Conservation (phyloP, 2,329 filamentous ascomycete genomes). For the Talaromyces sp. region DNA sequence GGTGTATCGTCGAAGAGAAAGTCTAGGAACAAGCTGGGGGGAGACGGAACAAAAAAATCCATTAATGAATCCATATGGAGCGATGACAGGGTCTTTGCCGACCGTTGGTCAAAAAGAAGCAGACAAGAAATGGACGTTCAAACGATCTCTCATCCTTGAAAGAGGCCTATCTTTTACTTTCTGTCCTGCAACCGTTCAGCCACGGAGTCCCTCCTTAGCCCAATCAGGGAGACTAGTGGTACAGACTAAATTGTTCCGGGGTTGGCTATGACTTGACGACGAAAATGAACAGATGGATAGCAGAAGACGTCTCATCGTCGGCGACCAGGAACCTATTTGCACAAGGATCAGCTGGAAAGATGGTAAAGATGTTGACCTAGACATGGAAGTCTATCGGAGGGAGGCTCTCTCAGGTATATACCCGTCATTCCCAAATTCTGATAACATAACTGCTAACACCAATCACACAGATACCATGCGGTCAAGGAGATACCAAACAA, state of each 20-base stretch:
- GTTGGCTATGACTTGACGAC: no score
- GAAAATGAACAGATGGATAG: slow-evolving; percentile 49
- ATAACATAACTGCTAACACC: not conserved
- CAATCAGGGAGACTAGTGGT: not conserved
- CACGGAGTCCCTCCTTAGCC: not conserved
- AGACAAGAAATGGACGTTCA: slow-evolving; percentile 64
- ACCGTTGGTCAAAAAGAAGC: slow-evolving; percentile 56
- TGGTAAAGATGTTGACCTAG: slow-evolving; percentile 42
- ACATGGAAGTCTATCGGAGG: slow-evolving; percentile 63
- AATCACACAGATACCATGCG: slow-evolving; percentile 33
- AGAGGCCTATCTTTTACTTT: not conserved
- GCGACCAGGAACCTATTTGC: slow-evolving; percentile 70
- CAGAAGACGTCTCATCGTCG: slow-evolving; percentile 58
- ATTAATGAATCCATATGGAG: no score
- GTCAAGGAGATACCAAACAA: slow-evolving; percentile 22
- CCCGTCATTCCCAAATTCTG: not conserved
- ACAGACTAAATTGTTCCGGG: not conserved
- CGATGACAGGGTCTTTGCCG: not conserved
- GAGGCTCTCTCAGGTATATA: slow-evolving; percentile 67
- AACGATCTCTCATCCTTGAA: slow-evolving; percentile 23
- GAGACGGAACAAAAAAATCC: no score
- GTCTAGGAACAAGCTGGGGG: no score
- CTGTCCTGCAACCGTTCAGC: not conserved
- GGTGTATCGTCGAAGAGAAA: no score
- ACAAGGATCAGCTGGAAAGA: slow-evolving; percentile 82